Conservation (phyloP, 176 grass and related monocot genomes). For the Poa annua region DNA sequence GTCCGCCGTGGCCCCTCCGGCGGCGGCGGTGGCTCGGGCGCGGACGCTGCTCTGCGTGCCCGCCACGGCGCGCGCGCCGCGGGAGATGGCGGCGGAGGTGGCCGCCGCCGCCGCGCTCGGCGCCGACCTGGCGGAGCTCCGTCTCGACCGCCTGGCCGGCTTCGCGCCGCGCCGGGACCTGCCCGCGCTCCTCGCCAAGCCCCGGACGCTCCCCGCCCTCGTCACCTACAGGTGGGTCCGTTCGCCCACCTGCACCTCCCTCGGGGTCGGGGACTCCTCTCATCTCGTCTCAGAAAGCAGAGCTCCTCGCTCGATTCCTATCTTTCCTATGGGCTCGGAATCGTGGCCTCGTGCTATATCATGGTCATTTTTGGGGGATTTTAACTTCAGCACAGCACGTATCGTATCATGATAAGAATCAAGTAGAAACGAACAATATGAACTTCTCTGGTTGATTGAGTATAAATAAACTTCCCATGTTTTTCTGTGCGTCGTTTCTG, state of each 20-base stretch:
- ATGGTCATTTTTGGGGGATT: not conserved
- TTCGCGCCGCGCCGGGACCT: slow-evolving; percentile 79
- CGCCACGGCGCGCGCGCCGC: slow-evolving; percentile 63
- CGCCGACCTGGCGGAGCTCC: slow-evolving; percentile 88
- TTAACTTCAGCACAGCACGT: not conserved
- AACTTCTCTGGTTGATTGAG: not conserved
- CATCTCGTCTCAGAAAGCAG: not conserved
- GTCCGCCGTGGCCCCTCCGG: slow-evolving; percentile 34
- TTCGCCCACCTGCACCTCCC: not conserved
- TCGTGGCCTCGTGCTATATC: too few species aligned
- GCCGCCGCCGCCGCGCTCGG: slow-evolving; percentile 60
- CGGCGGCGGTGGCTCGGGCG: slow-evolving; percentile 5
- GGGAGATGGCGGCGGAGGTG: slow-evolving; percentile 73
- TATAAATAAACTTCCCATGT: not conserved
- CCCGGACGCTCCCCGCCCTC: slow-evolving; percentile 76
- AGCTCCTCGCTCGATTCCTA: not conserved
- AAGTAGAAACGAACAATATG: not conserved
- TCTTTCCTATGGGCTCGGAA: not conserved
- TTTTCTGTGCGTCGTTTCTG: not conserved
- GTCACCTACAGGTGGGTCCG: slow-evolving; percentile 86
- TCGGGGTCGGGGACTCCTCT: not conserved
- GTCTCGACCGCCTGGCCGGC: slow-evolving; percentile 66
- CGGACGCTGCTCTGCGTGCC: slow-evolving; percentile 82
- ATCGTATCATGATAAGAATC: too few species aligned
- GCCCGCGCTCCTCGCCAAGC: slow-evolving; percentile 56